Evolutionary conservation across 2,329 filamentous ascomycete genomes (phyloP), one percentile per base, ranked within the genome.

Genomic region (Claviceps cyperi): DNA sequence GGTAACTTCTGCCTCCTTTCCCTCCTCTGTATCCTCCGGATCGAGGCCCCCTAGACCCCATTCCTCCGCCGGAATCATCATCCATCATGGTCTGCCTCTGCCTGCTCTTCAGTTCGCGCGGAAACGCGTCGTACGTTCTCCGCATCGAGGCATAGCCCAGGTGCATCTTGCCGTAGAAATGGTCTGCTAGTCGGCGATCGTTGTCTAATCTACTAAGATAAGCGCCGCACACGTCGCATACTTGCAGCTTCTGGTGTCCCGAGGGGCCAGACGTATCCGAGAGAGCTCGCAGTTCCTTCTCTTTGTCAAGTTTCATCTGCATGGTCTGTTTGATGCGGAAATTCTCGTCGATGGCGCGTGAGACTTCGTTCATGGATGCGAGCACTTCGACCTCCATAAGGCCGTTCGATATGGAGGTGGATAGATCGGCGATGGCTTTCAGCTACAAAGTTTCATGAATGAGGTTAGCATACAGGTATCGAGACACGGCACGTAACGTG

Each of bases 151-250:
- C 92, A 64, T 97, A 98, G 0, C 92, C 92, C 51, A 98, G 71
- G 63, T 98, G 92, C 92, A 98, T 98, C 74, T 98, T 98, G 21
- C 92, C 92, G 67, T 96, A 97, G 64, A 98, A 98, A 66, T 98
- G 92, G 64, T 98, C 92, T 19, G 92, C 92, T 62, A 98, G 67
- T 32, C 92, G 78, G 37, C 92, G 79, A 65, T 98, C 92, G 63
- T 98, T 98, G 64, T 98, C 92, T 35, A 98, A 76, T 21, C 92
- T 74, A 54, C 83, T 89, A 38, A 98, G 76, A 65, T 97, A 98
- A 5, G 92, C 92, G 54, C 92, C 92, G 66, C 92, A 98, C 1
- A 97, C 92, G 67, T 98, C 92, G 74, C 92, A 98, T 45, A 98
- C 92, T 66, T 98, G 92, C 40, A 98, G 74, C 66, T 98, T 98